phyloP scores from a whole-genome alignment of 805 yeast genomes.

The Starmerella bombi region DNA sequence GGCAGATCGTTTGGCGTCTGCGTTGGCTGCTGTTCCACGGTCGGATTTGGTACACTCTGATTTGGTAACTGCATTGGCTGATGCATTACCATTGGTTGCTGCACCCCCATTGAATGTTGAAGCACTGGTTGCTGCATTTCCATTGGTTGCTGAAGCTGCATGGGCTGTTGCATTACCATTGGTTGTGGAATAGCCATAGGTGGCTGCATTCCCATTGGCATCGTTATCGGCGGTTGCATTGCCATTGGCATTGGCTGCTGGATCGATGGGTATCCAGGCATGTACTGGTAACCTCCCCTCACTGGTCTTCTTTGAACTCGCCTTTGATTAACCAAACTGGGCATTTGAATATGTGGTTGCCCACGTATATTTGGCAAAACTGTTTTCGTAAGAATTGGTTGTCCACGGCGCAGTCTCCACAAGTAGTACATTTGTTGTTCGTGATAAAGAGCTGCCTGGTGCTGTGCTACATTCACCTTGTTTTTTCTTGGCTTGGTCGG shows the following conservation, averaged over 20 bases:
- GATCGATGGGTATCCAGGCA: background rate
- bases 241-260: background rate
- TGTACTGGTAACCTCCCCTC: no score
- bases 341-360: conserved; percentile 6
- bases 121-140: background rate
- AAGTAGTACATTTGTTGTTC: background rate
- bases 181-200: background rate
- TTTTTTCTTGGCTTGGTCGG: conserved; percentile 15
- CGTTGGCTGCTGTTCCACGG: background rate
- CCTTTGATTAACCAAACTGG: conserved; percentile 4
- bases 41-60: no score
- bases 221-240: background rate
- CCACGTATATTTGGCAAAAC: conserved; percentile 1
- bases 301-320: background rate
- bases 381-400: conserved; percentile 5
- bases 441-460: background rate
- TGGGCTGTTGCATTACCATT: no score
- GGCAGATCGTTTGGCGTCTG: background rate
- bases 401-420: conserved; percentile 4
- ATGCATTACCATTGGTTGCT: no score
- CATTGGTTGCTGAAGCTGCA: background rate
- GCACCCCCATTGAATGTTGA: background rate
- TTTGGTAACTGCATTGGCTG: no score
- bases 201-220: background rate
- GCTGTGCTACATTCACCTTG: conserved; percentile 6